Conservation (phyloP, 495 filamentous ascomycete genomes). For the Cetradonia linearis region DNA sequence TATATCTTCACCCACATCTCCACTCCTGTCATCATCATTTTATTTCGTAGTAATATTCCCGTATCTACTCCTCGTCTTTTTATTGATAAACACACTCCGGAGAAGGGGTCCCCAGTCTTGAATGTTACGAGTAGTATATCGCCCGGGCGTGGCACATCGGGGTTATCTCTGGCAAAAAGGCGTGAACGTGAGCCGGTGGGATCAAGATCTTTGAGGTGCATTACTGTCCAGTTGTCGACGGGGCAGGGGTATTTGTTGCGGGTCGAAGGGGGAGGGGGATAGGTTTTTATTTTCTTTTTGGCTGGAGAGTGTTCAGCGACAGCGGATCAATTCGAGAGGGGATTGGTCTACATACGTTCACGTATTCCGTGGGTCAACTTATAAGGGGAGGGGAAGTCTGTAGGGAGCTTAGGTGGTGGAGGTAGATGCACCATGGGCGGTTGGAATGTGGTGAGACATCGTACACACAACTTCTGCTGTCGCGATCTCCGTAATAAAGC, state of each 20-base stretch:
- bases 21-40: conserved; percentile 73
- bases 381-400: conserved; percentile 14
- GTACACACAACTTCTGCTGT: conserved; percentile 33
- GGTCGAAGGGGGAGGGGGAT: conserved; percentile 41
- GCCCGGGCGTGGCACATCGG: conserved; percentile 63
- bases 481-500: conserved; percentile 40
- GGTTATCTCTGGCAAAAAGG: conserved; percentile 67
- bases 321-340: no score
- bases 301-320: conserved; percentile 19
- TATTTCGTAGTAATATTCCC: conserved; percentile 70
- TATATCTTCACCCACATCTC: conserved; percentile 98
- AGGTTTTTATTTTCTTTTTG: conserved; percentile 42
- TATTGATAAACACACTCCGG: conserved; percentile 78
- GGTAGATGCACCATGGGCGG: conserved; percentile 30
- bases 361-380: conserved; percentile 1
- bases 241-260: conserved; percentile 46
- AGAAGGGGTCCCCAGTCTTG: conserved; percentile 77
- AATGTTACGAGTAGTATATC: conserved; percentile 86
- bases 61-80: conserved; percentile 78
- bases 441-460: conserved; percentile 36
- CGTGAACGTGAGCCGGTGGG: conserved; percentile 69
- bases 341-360: background rate
- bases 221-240: conserved; percentile 47
- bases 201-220: conserved; percentile 66
- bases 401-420: conserved; percentile 31